Evolutionary conservation across 2,329 filamentous ascomycete genomes (phyloP).

Genomic region (Pseudogymnoascus sp.): DNA sequence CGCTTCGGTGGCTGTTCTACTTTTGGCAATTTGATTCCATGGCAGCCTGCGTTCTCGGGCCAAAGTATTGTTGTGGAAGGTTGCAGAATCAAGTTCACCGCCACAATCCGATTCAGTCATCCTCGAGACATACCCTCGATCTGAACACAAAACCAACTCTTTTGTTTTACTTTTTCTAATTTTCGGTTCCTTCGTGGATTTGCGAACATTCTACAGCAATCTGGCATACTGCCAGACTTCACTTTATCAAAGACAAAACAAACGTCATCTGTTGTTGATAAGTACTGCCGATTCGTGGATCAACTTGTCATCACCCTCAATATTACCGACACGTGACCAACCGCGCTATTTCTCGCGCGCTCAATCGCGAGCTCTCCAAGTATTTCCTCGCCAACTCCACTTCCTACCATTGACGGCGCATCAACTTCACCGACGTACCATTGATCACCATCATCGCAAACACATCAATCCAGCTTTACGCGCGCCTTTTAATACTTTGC

Average conservation of each 20-base stretch:
- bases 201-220: neutral
- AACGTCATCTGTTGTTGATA: neutral
- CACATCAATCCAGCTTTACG: neutral
- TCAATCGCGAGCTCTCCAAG: conserved; percentile 8
- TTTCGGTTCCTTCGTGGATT: neutral
- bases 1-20: neutral
- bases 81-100: conserved; percentile 1
- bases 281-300: neutral
- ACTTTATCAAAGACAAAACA: neutral
- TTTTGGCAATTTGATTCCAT: neutral
- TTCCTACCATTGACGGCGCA: conserved; percentile 1
- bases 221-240: neutral
- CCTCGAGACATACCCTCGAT: neutral
- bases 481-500: neutral
- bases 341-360: conserved; percentile 11
- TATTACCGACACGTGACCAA: conserved; percentile 8
- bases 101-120: neutral
- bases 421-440: conserved; percentile 9
- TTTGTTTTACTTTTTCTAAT: neutral
- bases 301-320: conserved; percentile 4
- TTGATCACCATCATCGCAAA: neutral
- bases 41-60: conserved; percentile 4
- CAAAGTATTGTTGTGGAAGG: conserved; percentile 2
- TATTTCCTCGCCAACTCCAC: conserved; percentile 9
- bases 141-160: neutral